Conservation (phyloP, 164 flowering plant species). For the Dillenia suffruticosa region DNA sequence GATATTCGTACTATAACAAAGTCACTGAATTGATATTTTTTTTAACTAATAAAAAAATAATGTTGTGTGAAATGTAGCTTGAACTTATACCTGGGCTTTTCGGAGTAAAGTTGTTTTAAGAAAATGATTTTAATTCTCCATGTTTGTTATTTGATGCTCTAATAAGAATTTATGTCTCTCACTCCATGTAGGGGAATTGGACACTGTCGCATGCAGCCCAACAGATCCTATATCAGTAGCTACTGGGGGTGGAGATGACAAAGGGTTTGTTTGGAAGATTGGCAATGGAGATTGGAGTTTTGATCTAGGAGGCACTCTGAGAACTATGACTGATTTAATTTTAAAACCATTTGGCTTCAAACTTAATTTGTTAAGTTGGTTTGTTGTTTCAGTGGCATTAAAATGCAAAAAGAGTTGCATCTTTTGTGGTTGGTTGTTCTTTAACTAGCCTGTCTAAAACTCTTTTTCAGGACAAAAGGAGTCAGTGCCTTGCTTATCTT, state of each 20-base stretch:
- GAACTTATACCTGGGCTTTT: neutral
- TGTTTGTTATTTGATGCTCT: too few species aligned
- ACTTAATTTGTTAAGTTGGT: neutral
- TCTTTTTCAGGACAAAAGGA: slow-evolving; percentile 67
- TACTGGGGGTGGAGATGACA: slow-evolving; percentile 95
- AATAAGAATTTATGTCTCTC: neutral
- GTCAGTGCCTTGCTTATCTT: slow-evolving; percentile 65
- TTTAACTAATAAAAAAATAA: too few species aligned
- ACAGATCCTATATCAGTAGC: slow-evolving; percentile 70
- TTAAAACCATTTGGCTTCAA: neutral
- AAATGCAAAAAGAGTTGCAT: neutral
- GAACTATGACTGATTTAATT: neutral
- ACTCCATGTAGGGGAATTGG: slow-evolving; percentile 61
- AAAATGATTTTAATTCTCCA: neutral
- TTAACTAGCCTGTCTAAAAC: too few species aligned
- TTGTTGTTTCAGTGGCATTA: neutral
- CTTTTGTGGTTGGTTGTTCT: too few species aligned
- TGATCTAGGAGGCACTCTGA: slow-evolving; percentile 58
- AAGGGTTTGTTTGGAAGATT: slow-evolving; percentile 85
- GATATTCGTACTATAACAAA: too few species aligned
- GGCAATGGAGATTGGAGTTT: slow-evolving; percentile 70
- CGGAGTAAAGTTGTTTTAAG: neutral
- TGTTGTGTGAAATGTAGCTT: neutral
- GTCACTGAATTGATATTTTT: too few species aligned
- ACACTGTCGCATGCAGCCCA: slow-evolving; percentile 85